Evolutionary conservation across 192 early-diverging fungal species (phyloP), one percentile per base, ranked within the genome.

Genomic region (Mortierella claussenii): DNA sequence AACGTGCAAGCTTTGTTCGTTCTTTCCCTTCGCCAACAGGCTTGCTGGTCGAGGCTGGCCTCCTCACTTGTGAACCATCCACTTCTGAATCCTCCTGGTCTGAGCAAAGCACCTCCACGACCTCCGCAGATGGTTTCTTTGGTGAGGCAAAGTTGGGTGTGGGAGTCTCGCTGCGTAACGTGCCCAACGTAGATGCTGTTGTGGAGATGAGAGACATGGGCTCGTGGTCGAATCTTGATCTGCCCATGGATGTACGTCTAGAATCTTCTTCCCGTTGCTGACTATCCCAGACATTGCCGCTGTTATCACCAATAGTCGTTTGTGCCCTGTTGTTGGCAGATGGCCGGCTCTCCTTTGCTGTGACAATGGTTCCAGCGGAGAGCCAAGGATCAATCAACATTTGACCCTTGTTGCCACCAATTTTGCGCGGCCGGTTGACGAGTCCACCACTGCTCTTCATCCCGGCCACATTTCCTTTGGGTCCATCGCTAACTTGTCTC

Each of bases 371-470:
- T 6, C 63, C 60, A 20, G 21, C 51, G 15, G 69, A 74, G 10
- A 74, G 55, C 69, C 69, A 74, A 3, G 69, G 55, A 42, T 74
- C 69, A 18, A 57, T 50, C 28, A 45, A 24, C 20, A 65, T 11
- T 74, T 74, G 69, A 65, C 60, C 55, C 2, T 23, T 15, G 40
- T 74, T 65, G 69, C 69, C 69, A 74, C 69, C 61, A 74, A 64
- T 64, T 56, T 58, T 61, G 34, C 7, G 12, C 1, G n/a, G 8
- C 20, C 4, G 18, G 47, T 49, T 49, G 21, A 4, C 23, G 12
- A 8, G 23, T 2, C 13, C 3, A 13, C 47, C 17, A 26, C 12
- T 13, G 5, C 47, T 49, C 20, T 26, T 4, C 26, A 37, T 64
- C 23, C 27, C 24, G 10, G 15, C 27, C 0, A 27, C 17, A 27